Conservation (phyloP, 116 monocot genomes). For the Cymodocea nodosa region DNA sequence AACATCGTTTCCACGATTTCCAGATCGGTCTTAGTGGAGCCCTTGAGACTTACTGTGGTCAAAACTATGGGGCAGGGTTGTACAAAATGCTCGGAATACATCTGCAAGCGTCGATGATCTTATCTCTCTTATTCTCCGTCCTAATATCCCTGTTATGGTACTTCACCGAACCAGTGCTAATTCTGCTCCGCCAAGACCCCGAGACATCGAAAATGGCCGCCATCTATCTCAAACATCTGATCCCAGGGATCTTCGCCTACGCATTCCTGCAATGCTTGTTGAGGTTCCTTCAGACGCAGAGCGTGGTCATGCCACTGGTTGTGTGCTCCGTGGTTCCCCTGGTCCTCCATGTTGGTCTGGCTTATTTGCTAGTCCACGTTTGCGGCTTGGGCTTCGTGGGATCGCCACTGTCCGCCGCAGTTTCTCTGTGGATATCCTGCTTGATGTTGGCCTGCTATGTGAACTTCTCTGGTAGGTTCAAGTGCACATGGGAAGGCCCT, state of each 20-base stretch:
- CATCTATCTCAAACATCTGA: slow-evolving; percentile 14
- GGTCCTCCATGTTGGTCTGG: slow-evolving; percentile 29
- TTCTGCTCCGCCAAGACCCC: slow-evolving; percentile 64
- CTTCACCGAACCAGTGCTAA: slow-evolving; percentile 40
- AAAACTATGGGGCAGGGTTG: slow-evolving; percentile 55
- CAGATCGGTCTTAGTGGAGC: slow-evolving; percentile 79
- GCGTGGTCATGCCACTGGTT: slow-evolving; percentile 46
- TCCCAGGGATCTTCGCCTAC: slow-evolving; percentile 68
- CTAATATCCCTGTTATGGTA: slow-evolving; percentile 51
- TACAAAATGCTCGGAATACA: slow-evolving; percentile 70
- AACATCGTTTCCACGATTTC: too few relatives aligned
- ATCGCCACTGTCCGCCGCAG: slow-evolving; percentile 24
- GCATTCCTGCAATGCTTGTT: slow-evolving; percentile 49
- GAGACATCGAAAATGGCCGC: slow-evolving; percentile 37
- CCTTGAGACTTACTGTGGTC: slow-evolving; percentile 85
- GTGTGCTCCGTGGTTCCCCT: slow-evolving; percentile 43
- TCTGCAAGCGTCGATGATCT: slow-evolving; percentile 56
- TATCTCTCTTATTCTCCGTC: slow-evolving; percentile 26
- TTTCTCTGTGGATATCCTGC: slow-evolving; percentile 62
- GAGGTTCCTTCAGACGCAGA: slow-evolving; percentile 85
- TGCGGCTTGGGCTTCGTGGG: slow-evolving; percentile 55
- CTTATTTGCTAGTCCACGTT: slow-evolving; percentile 41
- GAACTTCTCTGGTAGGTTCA: too few relatives aligned
- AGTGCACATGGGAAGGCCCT: too few relatives aligned
- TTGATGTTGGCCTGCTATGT: too few relatives aligned